These are phyloP conservation scores for Taiwanofungus camphoratus DNA, from an alignment of 1,284 basidiomycete genomes.

Conservation along the genomic window DNA sequence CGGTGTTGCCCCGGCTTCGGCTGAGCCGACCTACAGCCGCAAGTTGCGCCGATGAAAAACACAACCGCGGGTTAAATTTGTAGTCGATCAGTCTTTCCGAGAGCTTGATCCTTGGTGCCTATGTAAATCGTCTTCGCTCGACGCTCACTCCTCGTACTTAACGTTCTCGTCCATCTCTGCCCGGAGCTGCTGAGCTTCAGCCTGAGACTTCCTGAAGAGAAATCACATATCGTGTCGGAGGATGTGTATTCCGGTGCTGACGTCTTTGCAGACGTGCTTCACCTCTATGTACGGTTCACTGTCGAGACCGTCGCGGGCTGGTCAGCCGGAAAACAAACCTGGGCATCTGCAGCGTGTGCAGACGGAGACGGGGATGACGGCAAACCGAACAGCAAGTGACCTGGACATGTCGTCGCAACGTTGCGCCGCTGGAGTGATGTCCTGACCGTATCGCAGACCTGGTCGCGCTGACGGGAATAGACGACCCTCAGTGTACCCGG, in stretches of 20 bases:
- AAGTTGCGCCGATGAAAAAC: too few relatives aligned
- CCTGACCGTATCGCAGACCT: conserved; percentile 52
- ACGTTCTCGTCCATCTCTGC: conserved; percentile 45
- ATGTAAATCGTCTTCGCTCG: too few relatives aligned
- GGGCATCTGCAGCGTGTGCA: conserved; percentile 94
- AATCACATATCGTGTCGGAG: conserved; percentile 86
- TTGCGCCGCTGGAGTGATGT: not conserved
- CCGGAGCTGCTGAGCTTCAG: conserved; percentile 85
- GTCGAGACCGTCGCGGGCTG: conserved; percentile 50
- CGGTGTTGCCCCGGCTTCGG: too few relatives aligned
- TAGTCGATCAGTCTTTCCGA: too few relatives aligned
- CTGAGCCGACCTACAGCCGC: too few relatives aligned
- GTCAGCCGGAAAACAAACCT: conserved; percentile 71
- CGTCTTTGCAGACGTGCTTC: conserved; percentile 74
- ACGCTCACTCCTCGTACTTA: conserved; percentile 33
- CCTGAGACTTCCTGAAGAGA: conserved; percentile 88
- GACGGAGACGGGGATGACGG: conserved; percentile 77
- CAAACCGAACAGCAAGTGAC: conserved; percentile 80
- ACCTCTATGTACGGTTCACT: conserved; percentile 90
- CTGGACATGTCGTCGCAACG: not conserved
- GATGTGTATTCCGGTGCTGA: not conserved
- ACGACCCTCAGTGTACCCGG: conserved; percentile 63
- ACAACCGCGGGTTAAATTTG: too few relatives aligned
- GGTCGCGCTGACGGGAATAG: conserved; percentile 85
- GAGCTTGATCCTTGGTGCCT: too few relatives aligned